These are phyloP conservation scores for Hanseniaspora uvarum DNA, from an alignment of 1,139 yeast species.

Conservation along the genomic window DNA sequence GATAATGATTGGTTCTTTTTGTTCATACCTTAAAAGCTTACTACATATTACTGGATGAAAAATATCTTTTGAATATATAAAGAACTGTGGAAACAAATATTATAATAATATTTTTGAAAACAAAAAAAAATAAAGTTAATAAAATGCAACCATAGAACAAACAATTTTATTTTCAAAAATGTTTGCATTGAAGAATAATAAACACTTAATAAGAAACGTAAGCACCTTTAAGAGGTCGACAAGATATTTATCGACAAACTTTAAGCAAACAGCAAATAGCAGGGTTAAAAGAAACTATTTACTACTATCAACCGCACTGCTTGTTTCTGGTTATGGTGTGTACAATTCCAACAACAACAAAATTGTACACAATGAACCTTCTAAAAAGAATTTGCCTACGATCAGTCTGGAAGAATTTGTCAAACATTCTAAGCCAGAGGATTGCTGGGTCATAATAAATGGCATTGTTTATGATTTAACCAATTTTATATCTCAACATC, in stretches of 20 bases:
- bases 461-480: conserved; percentile 80
- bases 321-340: background rate
- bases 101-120: too few relatives aligned
- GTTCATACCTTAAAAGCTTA: too few relatives aligned
- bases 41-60: too few relatives aligned
- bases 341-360: background rate
- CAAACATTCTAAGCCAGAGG: conserved; percentile 54
- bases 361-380: conserved; percentile 5
- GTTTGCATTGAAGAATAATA: background rate
- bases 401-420: conserved; percentile 38
- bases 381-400: conserved; percentile 20
- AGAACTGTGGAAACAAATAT: too few relatives aligned
- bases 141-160: too few relatives aligned
- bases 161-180: background rate
- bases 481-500: conserved; percentile 66
- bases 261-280: background rate
- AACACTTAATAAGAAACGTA: background rate
- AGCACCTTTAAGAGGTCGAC: background rate
- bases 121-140: background rate
- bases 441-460: conserved; percentile 82
- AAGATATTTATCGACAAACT: background rate
- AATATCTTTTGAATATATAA: too few relatives aligned
- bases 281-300: background rate
- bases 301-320: background rate
- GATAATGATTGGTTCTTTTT: too few relatives aligned